Evolutionary conservation across 257 asterid genomes (phyloP).

Genomic region (Nicotiana paniculata): DNA sequence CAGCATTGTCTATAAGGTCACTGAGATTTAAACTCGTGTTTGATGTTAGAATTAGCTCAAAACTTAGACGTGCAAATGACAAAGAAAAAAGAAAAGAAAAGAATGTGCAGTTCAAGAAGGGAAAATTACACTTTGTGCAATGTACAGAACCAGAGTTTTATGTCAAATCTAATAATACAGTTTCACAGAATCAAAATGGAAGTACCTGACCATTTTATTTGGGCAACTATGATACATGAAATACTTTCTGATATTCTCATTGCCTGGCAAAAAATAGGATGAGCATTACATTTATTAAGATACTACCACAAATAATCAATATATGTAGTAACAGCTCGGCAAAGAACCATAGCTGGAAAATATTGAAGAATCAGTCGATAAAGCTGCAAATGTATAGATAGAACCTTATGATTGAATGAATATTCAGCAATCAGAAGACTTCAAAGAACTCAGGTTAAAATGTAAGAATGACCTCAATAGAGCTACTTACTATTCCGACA

Average conservation of each 20-base stretch:
- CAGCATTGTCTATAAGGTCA: too few species aligned
- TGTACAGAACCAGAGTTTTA: not conserved
- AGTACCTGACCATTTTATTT: not conserved
- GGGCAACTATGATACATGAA: not conserved
- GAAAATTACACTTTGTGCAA: not conserved
- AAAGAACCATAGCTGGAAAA: not conserved
- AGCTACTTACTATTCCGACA: not conserved
- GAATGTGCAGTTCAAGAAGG: not conserved
- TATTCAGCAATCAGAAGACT: not conserved
- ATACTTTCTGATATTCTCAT: not conserved
- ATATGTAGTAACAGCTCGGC: not conserved
- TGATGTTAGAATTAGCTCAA: not conserved
- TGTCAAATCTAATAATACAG: not conserved
- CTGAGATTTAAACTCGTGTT: too few species aligned
- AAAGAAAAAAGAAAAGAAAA: not conserved
- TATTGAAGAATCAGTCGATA: not conserved
- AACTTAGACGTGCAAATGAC: not conserved
- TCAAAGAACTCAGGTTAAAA: slow-evolving; percentile 2
- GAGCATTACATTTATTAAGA: not conserved
- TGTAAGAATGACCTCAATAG: not conserved
- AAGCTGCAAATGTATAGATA: not conserved
- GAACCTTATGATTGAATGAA: not conserved
- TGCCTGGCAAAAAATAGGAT: not conserved
- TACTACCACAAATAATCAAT: not conserved
- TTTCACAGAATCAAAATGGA: not conserved